Evolutionary conservation across 1,284 basidiomycete species (phyloP).

Genomic region (Crucibulum parvulum): DNA sequence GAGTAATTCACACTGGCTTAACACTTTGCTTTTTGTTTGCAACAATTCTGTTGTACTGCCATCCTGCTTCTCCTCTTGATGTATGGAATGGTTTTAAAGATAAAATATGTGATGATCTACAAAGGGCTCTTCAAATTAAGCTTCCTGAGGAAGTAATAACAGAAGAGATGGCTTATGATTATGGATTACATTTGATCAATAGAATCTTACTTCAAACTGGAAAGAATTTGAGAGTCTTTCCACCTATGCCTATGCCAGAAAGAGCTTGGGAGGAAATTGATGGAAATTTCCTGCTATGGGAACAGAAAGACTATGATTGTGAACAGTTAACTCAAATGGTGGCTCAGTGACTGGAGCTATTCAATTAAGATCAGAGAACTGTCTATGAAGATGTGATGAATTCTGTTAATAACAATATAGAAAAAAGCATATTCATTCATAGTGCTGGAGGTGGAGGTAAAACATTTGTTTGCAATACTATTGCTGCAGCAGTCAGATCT

Average conservation of each 20-base stretch:
- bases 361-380: conserved; percentile 41
- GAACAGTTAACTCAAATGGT: conserved; percentile 3
- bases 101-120: conserved; percentile 45
- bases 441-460: conserved; percentile 15
- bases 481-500: conserved; percentile 4
- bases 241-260: conserved; percentile 20
- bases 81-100: conserved; percentile 39
- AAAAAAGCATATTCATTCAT: conserved; percentile 13
- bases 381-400: conserved; percentile 33
- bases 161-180: conserved; percentile 27
- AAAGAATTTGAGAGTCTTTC: conserved; percentile 16
- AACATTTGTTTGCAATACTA: conserved; percentile 14
- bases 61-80: conserved; percentile 27
- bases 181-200: conserved; percentile 28
- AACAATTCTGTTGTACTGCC: conserved; percentile 37
- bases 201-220: conserved; percentile 20
- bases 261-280: conserved; percentile 2
- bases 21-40: conserved; percentile 44
- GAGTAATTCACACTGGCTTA: conserved; percentile 39
- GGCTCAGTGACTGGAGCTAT: conserved; percentile 8
- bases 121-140: conserved; percentile 12
- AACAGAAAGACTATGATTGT: conserved; percentile 37
- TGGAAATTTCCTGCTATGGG: conserved; percentile 37
- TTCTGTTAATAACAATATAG: conserved; percentile 19
- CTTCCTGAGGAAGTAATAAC: conserved; percentile 10